Evolutionary conservation across 2,329 filamentous ascomycete species (phyloP).

Genomic region (Sarocladium oryzae): DNA sequence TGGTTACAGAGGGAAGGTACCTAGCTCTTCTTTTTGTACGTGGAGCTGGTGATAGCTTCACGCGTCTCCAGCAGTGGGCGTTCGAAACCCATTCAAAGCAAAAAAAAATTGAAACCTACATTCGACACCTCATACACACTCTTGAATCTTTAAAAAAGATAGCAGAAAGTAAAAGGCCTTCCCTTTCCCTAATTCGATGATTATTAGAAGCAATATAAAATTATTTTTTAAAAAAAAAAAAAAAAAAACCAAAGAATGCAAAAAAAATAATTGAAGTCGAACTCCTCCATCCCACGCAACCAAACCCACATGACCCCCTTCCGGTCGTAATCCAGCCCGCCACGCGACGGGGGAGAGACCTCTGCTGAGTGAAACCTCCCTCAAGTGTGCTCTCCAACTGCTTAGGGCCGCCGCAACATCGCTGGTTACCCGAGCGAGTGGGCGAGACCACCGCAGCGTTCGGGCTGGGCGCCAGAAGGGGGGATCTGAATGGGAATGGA

Average conservation of each 20-base stretch:
- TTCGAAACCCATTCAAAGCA: neutral
- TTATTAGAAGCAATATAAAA: too few species aligned
- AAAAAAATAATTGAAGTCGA: constrained; percentile 30
- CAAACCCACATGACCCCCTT: constrained; percentile 48
- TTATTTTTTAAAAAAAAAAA: neutral
- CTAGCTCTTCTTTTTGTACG: too few species aligned
- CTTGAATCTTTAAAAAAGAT: too few species aligned
- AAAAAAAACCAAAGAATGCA: constrained; percentile 21
- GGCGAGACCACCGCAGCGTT: constrained; percentile 56
- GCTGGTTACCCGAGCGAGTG: constrained; percentile 63
- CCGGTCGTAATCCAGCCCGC: constrained; percentile 61
- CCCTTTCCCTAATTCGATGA: too few species aligned
- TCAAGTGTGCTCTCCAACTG: constrained; percentile 62
- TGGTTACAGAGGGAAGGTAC: neutral
- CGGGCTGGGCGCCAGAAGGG: constrained; percentile 57
- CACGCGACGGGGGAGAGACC: constrained; percentile 63
- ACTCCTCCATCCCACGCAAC: constrained; percentile 48
- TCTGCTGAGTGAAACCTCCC: constrained; percentile 70
- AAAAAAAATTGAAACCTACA: too few species aligned
- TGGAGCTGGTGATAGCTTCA: constrained; percentile 9
- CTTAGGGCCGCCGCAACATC: constrained; percentile 57
- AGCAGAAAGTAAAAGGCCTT: too few species aligned
- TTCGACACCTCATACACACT: neutral
- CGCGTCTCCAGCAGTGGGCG: neutral
- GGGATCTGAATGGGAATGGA: constrained; percentile 50